Evolutionary conservation across 306 rosid genomes (phyloP).

Genomic region (Abrus pulchellus): DNA sequence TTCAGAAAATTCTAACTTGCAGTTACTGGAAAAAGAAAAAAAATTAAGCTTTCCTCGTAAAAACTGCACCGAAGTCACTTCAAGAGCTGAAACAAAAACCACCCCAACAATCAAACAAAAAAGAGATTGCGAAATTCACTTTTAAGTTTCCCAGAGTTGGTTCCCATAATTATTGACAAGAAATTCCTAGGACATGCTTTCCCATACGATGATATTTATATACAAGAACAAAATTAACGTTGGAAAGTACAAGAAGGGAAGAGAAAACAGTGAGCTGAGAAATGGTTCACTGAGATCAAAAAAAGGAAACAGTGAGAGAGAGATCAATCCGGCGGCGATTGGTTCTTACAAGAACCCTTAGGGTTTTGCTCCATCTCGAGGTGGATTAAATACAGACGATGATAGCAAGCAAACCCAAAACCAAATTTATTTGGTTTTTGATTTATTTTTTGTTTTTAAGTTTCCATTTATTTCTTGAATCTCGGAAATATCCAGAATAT

Average conservation of each 20-base stretch:
- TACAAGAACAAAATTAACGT: not conserved
- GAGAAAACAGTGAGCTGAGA: conserved; percentile 33
- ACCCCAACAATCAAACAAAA: conserved; percentile 7
- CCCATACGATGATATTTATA: conserved; percentile 14
- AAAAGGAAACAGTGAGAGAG: conserved; percentile 20
- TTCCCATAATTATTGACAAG: conserved; percentile 35
- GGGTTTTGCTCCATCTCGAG: conserved; percentile 77
- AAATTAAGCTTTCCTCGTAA: conserved; percentile 12
- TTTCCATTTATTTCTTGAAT: conserved; percentile 7
- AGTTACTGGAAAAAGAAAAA: conserved; percentile 43
- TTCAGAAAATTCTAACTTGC: conserved; percentile 35
- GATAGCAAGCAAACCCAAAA: conserved; percentile 17
- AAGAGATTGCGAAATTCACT: conserved; percentile 12
- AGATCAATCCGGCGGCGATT: conserved; percentile 84
- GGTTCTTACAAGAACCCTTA: conserved; percentile 82
- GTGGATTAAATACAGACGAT: conserved; percentile 72
- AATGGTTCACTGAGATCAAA: conserved; percentile 38
- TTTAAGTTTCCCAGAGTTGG: not conserved
- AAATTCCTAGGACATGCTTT: conserved; percentile 18
- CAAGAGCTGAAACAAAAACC: conserved; percentile 37
- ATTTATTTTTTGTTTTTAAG: not conserved
- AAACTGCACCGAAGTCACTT: conserved; percentile 42
- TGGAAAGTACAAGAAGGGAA: not conserved
- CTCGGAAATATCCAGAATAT: conserved; percentile 51
- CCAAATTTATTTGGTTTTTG: not conserved